A percentile compares a stretch with the other conserved stretches of the same genome.
These are phyloP conservation scores for Solanum rostratum DNA, from an alignment of 257 asterid species.

Conservation along the genomic window DNA sequence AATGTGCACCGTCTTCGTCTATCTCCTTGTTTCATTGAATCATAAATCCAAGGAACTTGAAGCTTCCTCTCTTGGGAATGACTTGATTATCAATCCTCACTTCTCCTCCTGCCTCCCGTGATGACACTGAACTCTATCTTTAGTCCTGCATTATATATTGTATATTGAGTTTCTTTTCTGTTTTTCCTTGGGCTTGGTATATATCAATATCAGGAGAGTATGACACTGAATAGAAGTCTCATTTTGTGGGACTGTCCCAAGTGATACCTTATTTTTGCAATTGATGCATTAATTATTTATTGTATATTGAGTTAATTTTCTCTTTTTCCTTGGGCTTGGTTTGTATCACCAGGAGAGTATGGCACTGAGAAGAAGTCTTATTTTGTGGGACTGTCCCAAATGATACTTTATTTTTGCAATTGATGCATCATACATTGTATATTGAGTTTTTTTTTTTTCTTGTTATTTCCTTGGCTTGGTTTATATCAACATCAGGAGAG, in stretches of 20 bases:
- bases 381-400: neutral
- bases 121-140: neutral
- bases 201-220: slow-evolving; percentile 48
- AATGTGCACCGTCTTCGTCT: too few relatives aligned
- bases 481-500: slow-evolving; percentile 36
- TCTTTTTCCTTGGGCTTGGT: too few relatives aligned
- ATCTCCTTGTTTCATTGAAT: too few relatives aligned
- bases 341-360: slow-evolving; percentile 41
- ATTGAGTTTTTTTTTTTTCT: neutral
- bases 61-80: neutral
- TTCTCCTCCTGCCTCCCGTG: neutral
- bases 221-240: slow-evolving; percentile 20
- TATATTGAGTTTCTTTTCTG: neutral
- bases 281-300: neutral
- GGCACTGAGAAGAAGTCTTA: slow-evolving; percentile 19
- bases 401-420: neutral
- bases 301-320: neutral
- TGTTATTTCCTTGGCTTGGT: neutral
- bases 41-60: neutral
- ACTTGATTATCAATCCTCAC: neutral
- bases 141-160: neutral
- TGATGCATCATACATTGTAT: neutral
- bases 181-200: neutral
- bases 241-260: neutral
- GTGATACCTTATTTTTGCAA: neutral